These are phyloP conservation scores for Sclerotiophoma versabilis DNA, from an alignment of 2,329 filamentous ascomycete genomes.

Conservation along the genomic window DNA sequence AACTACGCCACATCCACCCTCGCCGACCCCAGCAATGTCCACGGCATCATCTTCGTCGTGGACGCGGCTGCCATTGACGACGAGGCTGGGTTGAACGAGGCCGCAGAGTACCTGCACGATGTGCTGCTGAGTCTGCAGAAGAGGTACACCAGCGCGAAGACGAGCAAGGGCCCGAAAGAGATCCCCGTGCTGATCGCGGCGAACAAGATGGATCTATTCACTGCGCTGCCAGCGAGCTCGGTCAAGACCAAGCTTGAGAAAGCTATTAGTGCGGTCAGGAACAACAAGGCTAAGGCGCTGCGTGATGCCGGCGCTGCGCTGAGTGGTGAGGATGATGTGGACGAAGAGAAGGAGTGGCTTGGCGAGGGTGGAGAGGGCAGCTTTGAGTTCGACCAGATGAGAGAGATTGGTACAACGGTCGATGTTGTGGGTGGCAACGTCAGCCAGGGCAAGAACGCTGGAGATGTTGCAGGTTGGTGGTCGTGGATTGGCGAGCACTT, in stretches of 20 bases:
- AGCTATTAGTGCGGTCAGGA: constrained; percentile 80
- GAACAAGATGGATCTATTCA: constrained; percentile 97
- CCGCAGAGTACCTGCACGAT: constrained; percentile 88
- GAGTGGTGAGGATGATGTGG: constrained; percentile 57
- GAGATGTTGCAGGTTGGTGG: constrained; percentile 86
- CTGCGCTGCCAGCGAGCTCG: constrained; percentile 79
- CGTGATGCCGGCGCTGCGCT: constrained; percentile 79
- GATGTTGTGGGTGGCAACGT: constrained; percentile 80
- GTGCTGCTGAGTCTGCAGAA: constrained; percentile 84
- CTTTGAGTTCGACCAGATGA: constrained; percentile 83
- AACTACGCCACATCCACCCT: constrained; percentile 67
- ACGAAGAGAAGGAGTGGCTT: constrained; percentile 79
- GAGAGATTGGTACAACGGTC: constrained; percentile 81
- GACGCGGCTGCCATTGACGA: constrained; percentile 69
- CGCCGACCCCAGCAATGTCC: constrained; percentile 58
- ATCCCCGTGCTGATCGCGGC: constrained; percentile 84
- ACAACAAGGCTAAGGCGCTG: constrained; percentile 77
- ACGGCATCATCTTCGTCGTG: constrained; percentile 85
- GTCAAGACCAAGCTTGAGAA: constrained; percentile 78
- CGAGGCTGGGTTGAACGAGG: constrained; percentile 66
- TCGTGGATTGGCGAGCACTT: constrained; percentile 83
- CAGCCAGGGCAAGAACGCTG: constrained; percentile 61
- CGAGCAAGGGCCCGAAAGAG: constrained; percentile 63
- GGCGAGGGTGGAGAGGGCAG: constrained; percentile 79
- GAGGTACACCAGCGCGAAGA: constrained; percentile 64